Conservation (phyloP, 495 filamentous ascomycete genomes). For the Aspergillus diversus region DNA sequence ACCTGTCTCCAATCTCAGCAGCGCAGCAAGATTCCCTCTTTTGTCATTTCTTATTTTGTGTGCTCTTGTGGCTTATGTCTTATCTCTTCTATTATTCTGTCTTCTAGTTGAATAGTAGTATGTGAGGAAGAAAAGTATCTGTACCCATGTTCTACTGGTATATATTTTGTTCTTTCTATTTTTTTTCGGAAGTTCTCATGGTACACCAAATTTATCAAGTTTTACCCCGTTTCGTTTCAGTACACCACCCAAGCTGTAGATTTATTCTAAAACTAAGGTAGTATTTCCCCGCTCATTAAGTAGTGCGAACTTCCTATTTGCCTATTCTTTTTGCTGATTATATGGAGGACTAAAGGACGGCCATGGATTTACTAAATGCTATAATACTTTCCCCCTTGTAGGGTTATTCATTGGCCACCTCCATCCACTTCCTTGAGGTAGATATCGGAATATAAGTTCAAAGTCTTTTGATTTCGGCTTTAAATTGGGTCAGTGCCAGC, state of each 20-base stretch:
- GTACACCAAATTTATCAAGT: too few relatives aligned
- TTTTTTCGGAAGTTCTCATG: too few relatives aligned
- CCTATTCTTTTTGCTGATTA: neutral
- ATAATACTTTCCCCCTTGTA: too few relatives aligned
- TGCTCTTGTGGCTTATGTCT: slow-evolving; percentile 35
- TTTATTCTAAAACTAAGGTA: too few relatives aligned
- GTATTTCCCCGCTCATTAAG: too few relatives aligned
- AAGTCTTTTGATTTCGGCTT: slow-evolving; percentile 3
- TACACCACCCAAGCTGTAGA: too few relatives aligned
- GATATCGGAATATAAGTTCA: neutral
- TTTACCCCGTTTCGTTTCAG: too few relatives aligned
- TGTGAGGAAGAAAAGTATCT: slow-evolving; percentile 46
- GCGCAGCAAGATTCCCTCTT: slow-evolving; percentile 50
- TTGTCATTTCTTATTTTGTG: slow-evolving; percentile 39
- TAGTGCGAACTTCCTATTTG: too few relatives aligned
- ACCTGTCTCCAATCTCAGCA: slow-evolving; percentile 48
- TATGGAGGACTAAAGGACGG: neutral
- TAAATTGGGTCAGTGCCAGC: slow-evolving; percentile 17
- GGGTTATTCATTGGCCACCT: too few relatives aligned
- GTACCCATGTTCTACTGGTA: slow-evolving; percentile 5
- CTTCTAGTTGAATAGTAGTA: slow-evolving; percentile 42
- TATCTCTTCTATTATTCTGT: slow-evolving; percentile 35
- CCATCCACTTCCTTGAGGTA: neutral
- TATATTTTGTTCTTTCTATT: neutral
- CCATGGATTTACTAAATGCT: neutral